Evolutionary conservation across 768 basidiomycete genomes (phyloP).

Genomic region (Mycena leptocephala): DNA sequence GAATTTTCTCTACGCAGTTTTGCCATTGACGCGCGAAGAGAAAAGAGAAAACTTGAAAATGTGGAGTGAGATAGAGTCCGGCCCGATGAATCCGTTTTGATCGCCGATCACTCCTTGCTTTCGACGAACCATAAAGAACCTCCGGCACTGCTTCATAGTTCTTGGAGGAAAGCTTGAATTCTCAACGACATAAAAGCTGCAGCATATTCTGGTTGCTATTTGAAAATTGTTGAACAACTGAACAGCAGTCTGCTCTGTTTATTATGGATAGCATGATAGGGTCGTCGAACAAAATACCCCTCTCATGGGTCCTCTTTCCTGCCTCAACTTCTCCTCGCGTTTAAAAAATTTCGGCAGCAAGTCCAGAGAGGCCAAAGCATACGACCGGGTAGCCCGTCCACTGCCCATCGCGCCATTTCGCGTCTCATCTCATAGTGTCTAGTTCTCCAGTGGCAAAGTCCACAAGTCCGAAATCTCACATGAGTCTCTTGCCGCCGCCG

Average conservation of each 20-base stretch:
- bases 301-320: too few relatives aligned
- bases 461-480: conserved; percentile 69
- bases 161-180: too few relatives aligned
- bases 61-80: too few relatives aligned
- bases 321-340: background rate
- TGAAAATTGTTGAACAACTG: too few relatives aligned
- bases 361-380: conserved; percentile 40
- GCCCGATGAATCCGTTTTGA: background rate
- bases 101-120: background rate
- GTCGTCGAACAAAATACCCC: too few relatives aligned
- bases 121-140: too few relatives aligned
- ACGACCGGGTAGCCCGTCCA: conserved; percentile 31
- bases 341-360: conserved; percentile 28
- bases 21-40: conserved; percentile 52
- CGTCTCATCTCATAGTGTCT: conserved; percentile 39
- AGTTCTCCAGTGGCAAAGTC: conserved; percentile 42
- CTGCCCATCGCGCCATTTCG: background rate
- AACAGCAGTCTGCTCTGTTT: too few relatives aligned
- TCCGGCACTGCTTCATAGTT: too few relatives aligned
- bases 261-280: too few relatives aligned
- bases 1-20: conserved; percentile 63
- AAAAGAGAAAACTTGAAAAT: background rate
- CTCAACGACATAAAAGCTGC: too few relatives aligned
- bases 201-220: too few relatives aligned
- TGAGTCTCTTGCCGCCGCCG: conserved; percentile 70